Evolutionary conservation across 768 basidiomycete genomes (phyloP), one percentile per base, ranked within the genome.

Genomic region (Candolleomyces eurysporus): DNA sequence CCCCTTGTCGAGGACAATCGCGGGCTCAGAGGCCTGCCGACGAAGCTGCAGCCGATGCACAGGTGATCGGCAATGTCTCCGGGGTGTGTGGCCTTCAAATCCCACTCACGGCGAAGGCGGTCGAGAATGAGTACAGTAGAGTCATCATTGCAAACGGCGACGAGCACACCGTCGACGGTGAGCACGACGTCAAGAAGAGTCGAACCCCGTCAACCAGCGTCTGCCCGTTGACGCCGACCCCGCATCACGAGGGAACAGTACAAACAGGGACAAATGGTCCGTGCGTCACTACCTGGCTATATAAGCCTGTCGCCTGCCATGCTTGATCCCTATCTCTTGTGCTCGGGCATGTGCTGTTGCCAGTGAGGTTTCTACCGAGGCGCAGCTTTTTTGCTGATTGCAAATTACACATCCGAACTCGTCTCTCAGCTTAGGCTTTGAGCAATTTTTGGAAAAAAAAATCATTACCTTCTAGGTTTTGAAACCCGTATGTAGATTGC

Each of bases 351-450:
- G 90, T 87, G 90, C 89, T 90, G 88, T 91, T 89, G 88, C 86
- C 87, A 90, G 90, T 92, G 91, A 93, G 89, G 91, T 93, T 82
- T 86, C 80, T 90, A 92, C 91, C 88, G 91, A 93, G 89, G 86
- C 88, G 89, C 87, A 91, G 89, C 90, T 84, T 91, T 80, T 73
- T 92, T 91, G 91, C 90, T 92, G 88, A 88, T 92, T 92, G 90
- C 90, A 92, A 92, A 92, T 90, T 92, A 91, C 83, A 90, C 90
- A 92, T 92, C 91, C 91, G 89, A 91, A 92, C 89, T 75, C 90
- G 89, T 92, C 90, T 89, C 84, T 86, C 73, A 82, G 88, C 89
- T 91, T 90, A 79, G 88, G 89, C 87, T 83, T 82, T 79, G 84
- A 88, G 89, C 88, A 92, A 92, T 92, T 92, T 92, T 93, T 92